Percentiles rank a stretch among this genome's conserved stretches.
phyloP scores from a whole-genome alignment of 2,329 filamentous ascomycete species.

The Calonectria crousiana region DNA sequence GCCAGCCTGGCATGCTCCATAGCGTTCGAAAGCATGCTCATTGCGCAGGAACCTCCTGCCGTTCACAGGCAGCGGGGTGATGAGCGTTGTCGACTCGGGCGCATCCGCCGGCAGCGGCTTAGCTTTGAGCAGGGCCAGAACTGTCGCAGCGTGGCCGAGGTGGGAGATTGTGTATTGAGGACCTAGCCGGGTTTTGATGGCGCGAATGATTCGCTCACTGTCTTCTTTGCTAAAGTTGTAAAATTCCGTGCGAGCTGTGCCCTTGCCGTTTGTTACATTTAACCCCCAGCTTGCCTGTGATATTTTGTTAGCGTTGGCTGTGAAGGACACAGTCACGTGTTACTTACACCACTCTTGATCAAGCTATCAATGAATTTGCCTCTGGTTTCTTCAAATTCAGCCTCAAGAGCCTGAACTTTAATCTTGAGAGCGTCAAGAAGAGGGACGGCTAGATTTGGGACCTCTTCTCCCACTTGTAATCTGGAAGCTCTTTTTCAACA shows the following conservation, averaged over 20 bases:
- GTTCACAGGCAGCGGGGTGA: background rate
- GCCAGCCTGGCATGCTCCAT: background rate
- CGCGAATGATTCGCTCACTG: background rate
- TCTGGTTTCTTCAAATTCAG: background rate
- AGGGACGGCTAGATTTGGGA: background rate
- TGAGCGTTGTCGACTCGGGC: background rate
- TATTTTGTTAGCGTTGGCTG: background rate
- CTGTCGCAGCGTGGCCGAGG: background rate
- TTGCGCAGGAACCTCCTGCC: background rate
- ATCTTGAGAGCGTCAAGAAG: background rate
- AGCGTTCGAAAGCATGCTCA: background rate
- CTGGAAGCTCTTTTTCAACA: background rate
- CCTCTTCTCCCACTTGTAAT: background rate
- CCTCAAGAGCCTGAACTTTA: background rate
- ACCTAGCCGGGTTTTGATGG: background rate
- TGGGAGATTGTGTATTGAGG: background rate
- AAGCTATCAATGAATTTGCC: background rate
- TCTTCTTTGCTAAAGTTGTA: background rate
- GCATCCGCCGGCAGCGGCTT: background rate
- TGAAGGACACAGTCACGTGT: background rate
- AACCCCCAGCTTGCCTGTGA: background rate
- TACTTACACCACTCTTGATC: background rate
- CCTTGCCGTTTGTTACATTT: background rate
- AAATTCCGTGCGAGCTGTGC: background rate
- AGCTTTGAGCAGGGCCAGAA: background rate